Conservation (phyloP, 305 asterid species). For the Fraxinus paxiana region DNA sequence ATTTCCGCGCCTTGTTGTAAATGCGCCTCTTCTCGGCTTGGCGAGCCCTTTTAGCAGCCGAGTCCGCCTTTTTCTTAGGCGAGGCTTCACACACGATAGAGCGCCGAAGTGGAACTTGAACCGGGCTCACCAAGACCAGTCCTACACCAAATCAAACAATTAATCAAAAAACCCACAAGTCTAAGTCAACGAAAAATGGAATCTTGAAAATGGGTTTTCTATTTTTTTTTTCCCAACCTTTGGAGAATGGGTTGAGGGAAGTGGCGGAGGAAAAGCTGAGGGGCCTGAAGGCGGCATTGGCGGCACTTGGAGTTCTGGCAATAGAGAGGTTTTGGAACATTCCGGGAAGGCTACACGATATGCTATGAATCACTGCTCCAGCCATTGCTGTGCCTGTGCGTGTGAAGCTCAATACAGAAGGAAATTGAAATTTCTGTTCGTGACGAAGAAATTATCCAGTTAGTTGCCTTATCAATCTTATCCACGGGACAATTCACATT, state of each 20-base stretch:
- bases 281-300: constrained; percentile 38
- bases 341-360: constrained; percentile 46
- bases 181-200: neutral
- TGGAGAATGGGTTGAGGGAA: constrained; percentile 51
- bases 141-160: constrained; percentile 34
- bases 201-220: neutral
- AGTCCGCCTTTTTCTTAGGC: constrained; percentile 67
- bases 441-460: constrained; percentile 20
- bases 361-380: constrained; percentile 38
- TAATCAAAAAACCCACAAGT: neutral
- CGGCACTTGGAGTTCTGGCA: constrained; percentile 24
- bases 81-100: constrained; percentile 69
- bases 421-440: neutral
- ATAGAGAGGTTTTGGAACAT: constrained; percentile 51
- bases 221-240: constrained; percentile 34
- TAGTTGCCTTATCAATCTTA: neutral
- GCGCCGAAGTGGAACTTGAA: constrained; percentile 42
- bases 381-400: constrained; percentile 31
- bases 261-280: constrained; percentile 65
- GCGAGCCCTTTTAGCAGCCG: constrained; percentile 95
- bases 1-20: constrained; percentile 63
- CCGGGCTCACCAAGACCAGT: constrained; percentile 37
- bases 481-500: neutral
- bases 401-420: neutral
- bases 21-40: constrained; percentile 88